Percentiles rank a stretch among this genome's conserved stretches.
Evolutionary conservation across 345 rosid genomes (phyloP).

Genomic region (Mercurialis annua): DNA sequence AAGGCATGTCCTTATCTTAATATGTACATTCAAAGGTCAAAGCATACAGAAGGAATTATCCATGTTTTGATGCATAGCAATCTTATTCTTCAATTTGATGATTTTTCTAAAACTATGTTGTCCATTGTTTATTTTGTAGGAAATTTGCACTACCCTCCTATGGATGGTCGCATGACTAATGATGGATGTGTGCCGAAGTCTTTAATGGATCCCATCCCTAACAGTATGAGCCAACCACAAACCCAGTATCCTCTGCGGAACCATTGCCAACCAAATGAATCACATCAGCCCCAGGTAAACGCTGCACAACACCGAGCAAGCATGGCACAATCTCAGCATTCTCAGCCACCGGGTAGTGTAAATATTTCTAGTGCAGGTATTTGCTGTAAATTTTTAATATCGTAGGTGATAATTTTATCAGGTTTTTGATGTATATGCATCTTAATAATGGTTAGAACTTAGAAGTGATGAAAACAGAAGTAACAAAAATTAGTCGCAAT

Average conservation of each 20-base stretch:
- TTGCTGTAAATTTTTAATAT: not conserved
- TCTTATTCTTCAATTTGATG: not conserved
- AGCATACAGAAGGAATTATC: not conserved
- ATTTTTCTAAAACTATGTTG: not conserved
- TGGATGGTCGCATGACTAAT: conserved; percentile 13
- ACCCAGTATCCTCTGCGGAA: not conserved
- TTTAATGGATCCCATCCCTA: conserved; percentile 16
- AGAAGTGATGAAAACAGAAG: not conserved
- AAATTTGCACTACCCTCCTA: conserved; percentile 9
- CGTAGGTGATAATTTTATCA: not conserved
- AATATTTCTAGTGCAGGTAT: conserved; percentile 21
- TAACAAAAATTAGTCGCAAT: not conserved
- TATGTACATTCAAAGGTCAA: no score
- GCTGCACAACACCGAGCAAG: conserved; percentile 16
- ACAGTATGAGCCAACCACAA: conserved; percentile 3
- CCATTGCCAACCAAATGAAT: conserved; percentile 13
- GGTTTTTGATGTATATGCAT: not conserved
- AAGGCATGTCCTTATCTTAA: not conserved
- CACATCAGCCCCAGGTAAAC: conserved; percentile 15
- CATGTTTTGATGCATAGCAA: not conserved
- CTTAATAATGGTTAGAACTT: not conserved
- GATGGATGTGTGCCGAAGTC: conserved; percentile 11
- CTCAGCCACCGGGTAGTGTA: conserved; percentile 11
- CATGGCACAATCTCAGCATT: conserved; percentile 19
- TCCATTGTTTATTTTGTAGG: conserved; percentile 7